Percentiles rank a stretch among this genome's conserved stretches.
Evolutionary conservation across 176 grass and related monocot genomes (phyloP).

Genomic region (Avena insularis): DNA sequence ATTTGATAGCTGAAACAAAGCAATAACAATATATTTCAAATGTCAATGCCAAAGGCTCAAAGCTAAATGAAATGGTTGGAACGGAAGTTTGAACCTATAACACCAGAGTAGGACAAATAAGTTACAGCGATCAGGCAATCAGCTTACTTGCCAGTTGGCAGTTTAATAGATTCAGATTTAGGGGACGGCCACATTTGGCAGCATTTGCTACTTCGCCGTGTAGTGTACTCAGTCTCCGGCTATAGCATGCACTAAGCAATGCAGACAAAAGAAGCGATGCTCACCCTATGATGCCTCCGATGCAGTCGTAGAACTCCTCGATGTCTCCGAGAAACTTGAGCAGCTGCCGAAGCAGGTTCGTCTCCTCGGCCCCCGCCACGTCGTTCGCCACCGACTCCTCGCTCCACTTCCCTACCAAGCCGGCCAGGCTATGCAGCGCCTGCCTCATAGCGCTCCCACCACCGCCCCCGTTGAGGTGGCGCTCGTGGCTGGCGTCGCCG

Average conservation of each 20-base stretch:
- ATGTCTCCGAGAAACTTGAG: conserved; percentile 75
- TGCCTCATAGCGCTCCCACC: conserved; percentile 56
- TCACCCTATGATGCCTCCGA: conserved; percentile 97
- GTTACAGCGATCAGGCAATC: neutral
- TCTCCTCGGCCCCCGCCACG: conserved; percentile 39
- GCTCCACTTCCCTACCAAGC: conserved; percentile 77
- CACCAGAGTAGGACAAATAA: neutral
- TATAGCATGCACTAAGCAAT: neutral
- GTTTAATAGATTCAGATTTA: conserved; percentile 27
- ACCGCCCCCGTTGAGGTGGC: neutral
- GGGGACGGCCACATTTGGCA: conserved; percentile 11
- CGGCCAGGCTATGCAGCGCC: conserved; percentile 69
- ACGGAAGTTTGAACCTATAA: neutral
- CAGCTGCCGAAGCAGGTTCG: conserved; percentile 59
- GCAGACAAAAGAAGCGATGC: conserved; percentile 31
- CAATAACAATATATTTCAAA: conserved; percentile 25
- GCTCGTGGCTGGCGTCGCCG: conserved; percentile 28
- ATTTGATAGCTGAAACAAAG: conserved; percentile 78
- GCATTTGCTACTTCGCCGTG: neutral
- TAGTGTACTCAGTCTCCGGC: conserved; percentile 13
- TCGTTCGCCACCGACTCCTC: conserved; percentile 46
- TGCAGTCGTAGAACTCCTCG: conserved; percentile 89
- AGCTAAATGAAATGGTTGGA: conserved; percentile 8
- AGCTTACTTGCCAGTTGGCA: conserved; percentile 10
- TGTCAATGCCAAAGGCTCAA: conserved; percentile 1